Percentiles rank a stretch among this genome's conserved stretches.
These are phyloP conservation scores for Sindora glabra DNA, from an alignment of 306 rosid genomes.

Conservation along the genomic window DNA sequence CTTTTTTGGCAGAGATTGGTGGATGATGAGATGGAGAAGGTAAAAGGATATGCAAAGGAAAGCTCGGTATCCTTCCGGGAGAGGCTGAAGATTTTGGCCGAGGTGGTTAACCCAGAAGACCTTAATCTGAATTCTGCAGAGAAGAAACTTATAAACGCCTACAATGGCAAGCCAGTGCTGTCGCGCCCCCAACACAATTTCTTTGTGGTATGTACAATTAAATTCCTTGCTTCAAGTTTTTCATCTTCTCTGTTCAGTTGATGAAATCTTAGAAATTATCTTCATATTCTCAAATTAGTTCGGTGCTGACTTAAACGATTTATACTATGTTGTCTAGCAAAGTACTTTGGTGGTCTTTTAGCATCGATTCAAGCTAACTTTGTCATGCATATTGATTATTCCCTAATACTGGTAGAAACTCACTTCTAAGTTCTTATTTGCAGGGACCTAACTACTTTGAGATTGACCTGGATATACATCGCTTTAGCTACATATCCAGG, in stretches of 20 bases:
- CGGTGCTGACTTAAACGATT: background rate
- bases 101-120: conserved; percentile 77
- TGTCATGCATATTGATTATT: background rate
- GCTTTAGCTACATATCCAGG: conserved; percentile 89
- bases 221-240: background rate
- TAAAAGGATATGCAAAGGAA: conserved; percentile 62
- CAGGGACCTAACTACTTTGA: conserved; percentile 91
- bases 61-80: conserved; percentile 57
- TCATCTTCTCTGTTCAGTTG: background rate
- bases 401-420: background rate
- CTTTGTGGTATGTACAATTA: conserved; percentile 39
- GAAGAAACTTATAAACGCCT: conserved; percentile 62
- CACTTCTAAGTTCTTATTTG: background rate
- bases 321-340: background rate
- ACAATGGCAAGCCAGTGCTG: conserved; percentile 88
- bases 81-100: conserved; percentile 77
- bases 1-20: conserved; percentile 45
- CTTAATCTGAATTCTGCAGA: conserved; percentile 60
- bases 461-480: conserved; percentile 89
- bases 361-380: background rate
- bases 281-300: too few species aligned
- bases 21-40: conserved; percentile 69
- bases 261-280: background rate
- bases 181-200: conserved; percentile 91
- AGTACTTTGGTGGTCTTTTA: background rate